Percentiles rank a stretch among this genome's conserved stretches.
These are phyloP conservation scores for Datisca glomerata DNA, from an alignment of 306 rosid genomes.

Conservation along the genomic window DNA sequence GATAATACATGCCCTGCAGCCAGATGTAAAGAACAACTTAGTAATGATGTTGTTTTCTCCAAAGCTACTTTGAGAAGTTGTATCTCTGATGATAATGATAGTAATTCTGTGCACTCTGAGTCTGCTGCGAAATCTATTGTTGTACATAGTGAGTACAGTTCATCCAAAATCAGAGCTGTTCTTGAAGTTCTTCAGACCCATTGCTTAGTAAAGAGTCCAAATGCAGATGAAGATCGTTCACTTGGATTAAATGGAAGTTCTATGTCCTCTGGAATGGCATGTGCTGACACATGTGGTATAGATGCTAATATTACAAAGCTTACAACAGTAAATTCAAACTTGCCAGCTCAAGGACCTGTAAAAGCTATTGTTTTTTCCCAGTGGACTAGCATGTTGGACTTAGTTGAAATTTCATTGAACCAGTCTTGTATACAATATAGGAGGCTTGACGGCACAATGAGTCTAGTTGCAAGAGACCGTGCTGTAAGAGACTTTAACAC, in stretches of 20 bases:
- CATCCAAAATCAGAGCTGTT: slow-evolving; percentile 87
- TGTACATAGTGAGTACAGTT: slow-evolving; percentile 47
- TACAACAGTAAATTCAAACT: slow-evolving; percentile 34
- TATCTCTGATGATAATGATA: slow-evolving; percentile 46
- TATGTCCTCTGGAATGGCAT: slow-evolving; percentile 15
- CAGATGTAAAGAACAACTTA: slow-evolving; percentile 57
- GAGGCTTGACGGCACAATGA: slow-evolving; percentile 96
- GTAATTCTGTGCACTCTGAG: slow-evolving; percentile 26
- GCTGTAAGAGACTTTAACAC: slow-evolving; percentile 80
- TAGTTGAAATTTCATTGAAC: slow-evolving; percentile 50
- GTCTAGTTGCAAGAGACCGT: slow-evolving; percentile 60
- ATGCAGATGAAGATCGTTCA: slow-evolving; percentile 17
- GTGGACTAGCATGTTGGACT: slow-evolving; percentile 95
- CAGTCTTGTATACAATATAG: slow-evolving; percentile 39
- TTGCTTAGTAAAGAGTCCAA: slow-evolving; percentile 21
- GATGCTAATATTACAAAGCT: slow-evolving; percentile 26
- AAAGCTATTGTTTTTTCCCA: slow-evolving; percentile 87
- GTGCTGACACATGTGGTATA: slow-evolving; percentile 26
- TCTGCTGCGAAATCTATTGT: slow-evolving; percentile 39
- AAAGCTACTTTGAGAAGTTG: slow-evolving; percentile 67
- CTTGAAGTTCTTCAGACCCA: slow-evolving; percentile 57
- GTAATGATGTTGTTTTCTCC: slow-evolving; percentile 62
- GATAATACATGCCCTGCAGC: slow-evolving; percentile 68
- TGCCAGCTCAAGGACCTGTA: slow-evolving; percentile 34
- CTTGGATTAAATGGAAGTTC: slow-evolving; percentile 27